These are phyloP conservation scores for Pleomassaria siparia DNA, from an alignment of 2,329 filamentous ascomycete species.

Conservation along the genomic window DNA sequence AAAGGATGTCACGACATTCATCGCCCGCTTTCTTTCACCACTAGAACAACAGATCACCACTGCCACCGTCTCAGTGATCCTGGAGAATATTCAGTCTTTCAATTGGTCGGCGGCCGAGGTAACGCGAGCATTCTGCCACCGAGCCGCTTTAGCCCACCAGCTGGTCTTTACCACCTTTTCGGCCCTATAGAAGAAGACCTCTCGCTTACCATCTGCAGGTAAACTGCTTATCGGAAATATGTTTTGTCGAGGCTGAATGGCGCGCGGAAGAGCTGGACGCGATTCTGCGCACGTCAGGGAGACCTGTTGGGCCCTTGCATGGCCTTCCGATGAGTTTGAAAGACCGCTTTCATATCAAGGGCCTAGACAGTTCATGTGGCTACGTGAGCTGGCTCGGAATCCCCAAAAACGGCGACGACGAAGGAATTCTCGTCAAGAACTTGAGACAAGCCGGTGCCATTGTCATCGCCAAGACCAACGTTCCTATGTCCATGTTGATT, in stretches of 20 bases:
- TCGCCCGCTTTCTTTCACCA: too few species aligned
- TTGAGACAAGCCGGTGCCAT: slow-evolving; percentile 54
- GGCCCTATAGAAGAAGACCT: too few species aligned
- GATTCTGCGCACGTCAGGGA: slow-evolving; percentile 25
- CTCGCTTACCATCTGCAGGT: too few species aligned
- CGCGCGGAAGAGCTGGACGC: slow-evolving; percentile 35
- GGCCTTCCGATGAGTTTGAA: slow-evolving; percentile 52
- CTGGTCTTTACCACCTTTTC: too few species aligned
- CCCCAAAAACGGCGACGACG: slow-evolving; percentile 52
- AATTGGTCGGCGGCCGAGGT: too few species aligned
- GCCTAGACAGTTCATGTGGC: slow-evolving; percentile 54
- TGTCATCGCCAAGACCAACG: slow-evolving; percentile 52
- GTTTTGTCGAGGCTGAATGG: slow-evolving; percentile 49
- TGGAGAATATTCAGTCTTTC: too few species aligned
- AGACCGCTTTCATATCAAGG: slow-evolving; percentile 53
- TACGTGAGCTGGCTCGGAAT: slow-evolving; percentile 56
- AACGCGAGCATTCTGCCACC: slow-evolving; percentile 55
- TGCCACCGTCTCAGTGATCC: too few species aligned
- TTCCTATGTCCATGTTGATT: slow-evolving; percentile 52
- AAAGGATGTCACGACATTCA: too few species aligned
- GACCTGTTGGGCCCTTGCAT: slow-evolving; percentile 49
- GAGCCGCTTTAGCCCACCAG: slow-evolving; percentile 60
- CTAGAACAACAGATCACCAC: too few species aligned
- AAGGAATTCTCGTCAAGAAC: slow-evolving; percentile 55
- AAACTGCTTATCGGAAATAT: slow-evolving; percentile 46